A percentile compares a stretch with the other conserved stretches of the same genome.
These are phyloP conservation scores for Sutorius australiensis DNA, from an alignment of 768 basidiomycete species.

Conservation along the genomic window DNA sequence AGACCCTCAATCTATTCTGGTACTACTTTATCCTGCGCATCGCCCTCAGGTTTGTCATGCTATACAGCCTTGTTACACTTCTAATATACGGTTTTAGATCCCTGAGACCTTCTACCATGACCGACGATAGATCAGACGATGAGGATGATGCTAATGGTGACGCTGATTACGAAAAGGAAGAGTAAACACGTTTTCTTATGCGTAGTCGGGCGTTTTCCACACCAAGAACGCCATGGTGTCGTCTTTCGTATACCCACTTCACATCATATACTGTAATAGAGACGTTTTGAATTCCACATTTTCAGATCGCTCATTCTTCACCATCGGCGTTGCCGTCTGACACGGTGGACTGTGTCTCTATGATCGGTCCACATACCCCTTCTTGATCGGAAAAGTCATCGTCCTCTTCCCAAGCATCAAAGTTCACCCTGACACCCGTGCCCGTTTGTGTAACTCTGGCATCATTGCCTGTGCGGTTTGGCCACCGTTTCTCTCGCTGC, in stretches of 20 bases:
- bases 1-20: constrained; percentile 91
- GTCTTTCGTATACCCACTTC: constrained; percentile 5
- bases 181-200: constrained; percentile 18
- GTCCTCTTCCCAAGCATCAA: constrained; percentile 59
- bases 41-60: constrained; percentile 54
- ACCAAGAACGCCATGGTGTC: neutral
- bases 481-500: constrained; percentile 80
- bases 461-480: constrained; percentile 44
- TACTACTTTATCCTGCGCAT: constrained; percentile 82
- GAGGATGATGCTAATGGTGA: constrained; percentile 44
- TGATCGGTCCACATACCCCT: constrained; percentile 31
- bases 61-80: neutral
- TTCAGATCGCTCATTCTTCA: neutral
- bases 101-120: constrained; percentile 41
- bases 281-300: neutral
- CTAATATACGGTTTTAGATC: constrained; percentile 41
- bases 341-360: constrained; percentile 8
- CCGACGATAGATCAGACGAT: constrained; percentile 81
- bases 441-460: constrained; percentile 21
- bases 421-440: constrained; percentile 48
- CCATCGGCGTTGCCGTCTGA: constrained; percentile 4
- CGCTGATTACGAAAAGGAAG: constrained; percentile 28
- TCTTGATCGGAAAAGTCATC: constrained; percentile 44
- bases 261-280: constrained; percentile 9
- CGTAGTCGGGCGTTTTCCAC: neutral